Percentiles rank a stretch among this genome's conserved stretches.
These are phyloP conservation scores for Colletotrichum nymphaeae DNA, from an alignment of 2,329 filamentous ascomycete species.

Conservation along the genomic window DNA sequence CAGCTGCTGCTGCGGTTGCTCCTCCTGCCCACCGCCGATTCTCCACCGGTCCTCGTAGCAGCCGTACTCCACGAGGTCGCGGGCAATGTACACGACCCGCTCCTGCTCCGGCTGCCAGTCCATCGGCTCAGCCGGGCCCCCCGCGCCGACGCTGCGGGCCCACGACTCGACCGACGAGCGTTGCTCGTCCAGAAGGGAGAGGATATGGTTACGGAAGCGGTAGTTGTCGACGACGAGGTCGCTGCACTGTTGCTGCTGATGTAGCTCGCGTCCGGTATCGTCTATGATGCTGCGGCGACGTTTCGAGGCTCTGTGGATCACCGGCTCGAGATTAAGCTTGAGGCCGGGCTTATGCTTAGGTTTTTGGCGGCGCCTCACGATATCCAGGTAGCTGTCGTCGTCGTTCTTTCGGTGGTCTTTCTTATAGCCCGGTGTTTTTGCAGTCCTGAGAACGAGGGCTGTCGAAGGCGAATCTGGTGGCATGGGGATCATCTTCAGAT, in stretches of 20 bases:
- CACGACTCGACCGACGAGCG: slow-evolving; percentile 33
- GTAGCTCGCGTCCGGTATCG: background rate
- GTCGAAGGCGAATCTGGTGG: background rate
- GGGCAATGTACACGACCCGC: slow-evolving; percentile 34
- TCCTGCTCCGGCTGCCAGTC: slow-evolving; percentile 41
- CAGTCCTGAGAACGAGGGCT: background rate
- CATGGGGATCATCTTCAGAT: slow-evolving; percentile 20
- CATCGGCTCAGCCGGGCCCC: slow-evolving; percentile 39
- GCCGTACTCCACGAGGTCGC: slow-evolving; percentile 25
- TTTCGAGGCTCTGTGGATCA: background rate
- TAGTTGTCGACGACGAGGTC: slow-evolving; percentile 9
- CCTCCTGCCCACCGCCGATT: background rate
- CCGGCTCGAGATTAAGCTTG: background rate
- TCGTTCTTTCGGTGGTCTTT: too few relatives aligned
- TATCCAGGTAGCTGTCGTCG: background rate
- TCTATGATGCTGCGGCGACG: background rate
- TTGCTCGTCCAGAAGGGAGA: slow-evolving; percentile 30
- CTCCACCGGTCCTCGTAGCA: slow-evolving; percentile 31
- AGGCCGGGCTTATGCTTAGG: too few relatives aligned
- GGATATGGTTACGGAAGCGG: slow-evolving; percentile 19
- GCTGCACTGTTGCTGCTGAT: background rate
- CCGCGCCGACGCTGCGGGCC: slow-evolving; percentile 36
- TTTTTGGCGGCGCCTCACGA: background rate
- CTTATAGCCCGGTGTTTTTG: too few relatives aligned
- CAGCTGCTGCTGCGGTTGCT: background rate